Evolutionary conservation across 75 land plant genomes (phyloP).

Genomic region (Pinus taeda): DNA sequence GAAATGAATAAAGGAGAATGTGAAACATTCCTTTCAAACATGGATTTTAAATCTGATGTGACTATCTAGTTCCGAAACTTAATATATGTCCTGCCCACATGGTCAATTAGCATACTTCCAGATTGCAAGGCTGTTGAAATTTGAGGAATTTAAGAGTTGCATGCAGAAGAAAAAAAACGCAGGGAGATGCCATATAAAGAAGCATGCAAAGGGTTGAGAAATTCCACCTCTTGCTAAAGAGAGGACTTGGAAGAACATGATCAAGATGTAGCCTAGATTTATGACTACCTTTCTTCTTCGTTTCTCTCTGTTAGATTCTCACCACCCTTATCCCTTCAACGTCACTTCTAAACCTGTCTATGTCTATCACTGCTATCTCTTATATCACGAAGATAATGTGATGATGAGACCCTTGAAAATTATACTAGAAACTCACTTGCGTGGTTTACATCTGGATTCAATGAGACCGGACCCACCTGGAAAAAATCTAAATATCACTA

Average conservation of each 20-base stretch:
- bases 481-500: too few species aligned
- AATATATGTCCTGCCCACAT: conserved; percentile 79
- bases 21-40: conserved; percentile 95
- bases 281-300: conserved; percentile 52
- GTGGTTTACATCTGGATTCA: too few species aligned
- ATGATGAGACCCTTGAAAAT: conserved; percentile 4
- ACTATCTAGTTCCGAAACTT: conserved; percentile 33
- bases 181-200: conserved; percentile 30
- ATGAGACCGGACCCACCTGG: too few species aligned
- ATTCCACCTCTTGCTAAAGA: conserved; percentile 38
- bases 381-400: conserved; percentile 6
- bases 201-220: conserved; percentile 31
- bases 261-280: conserved; percentile 57
- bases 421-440: too few species aligned
- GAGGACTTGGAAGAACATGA: conserved; percentile 79
- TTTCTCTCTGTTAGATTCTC: conserved; percentile 32
- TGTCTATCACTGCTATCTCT: conserved; percentile 72
- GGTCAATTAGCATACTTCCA: conserved; percentile 95
- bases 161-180: conserved; percentile 45
- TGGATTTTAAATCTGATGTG: conserved; percentile 3
- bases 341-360: conserved; percentile 66
- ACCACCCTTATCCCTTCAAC: conserved; percentile 45
- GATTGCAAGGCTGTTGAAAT: conserved; percentile 21
- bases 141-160: conserved; percentile 44
- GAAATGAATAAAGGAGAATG: conserved; percentile 50